Evolutionary conservation across 352 stramenopile genomes (phyloP), one percentile per base, ranked within the genome.

Genomic region (Globisporangium echinulatum): DNA sequence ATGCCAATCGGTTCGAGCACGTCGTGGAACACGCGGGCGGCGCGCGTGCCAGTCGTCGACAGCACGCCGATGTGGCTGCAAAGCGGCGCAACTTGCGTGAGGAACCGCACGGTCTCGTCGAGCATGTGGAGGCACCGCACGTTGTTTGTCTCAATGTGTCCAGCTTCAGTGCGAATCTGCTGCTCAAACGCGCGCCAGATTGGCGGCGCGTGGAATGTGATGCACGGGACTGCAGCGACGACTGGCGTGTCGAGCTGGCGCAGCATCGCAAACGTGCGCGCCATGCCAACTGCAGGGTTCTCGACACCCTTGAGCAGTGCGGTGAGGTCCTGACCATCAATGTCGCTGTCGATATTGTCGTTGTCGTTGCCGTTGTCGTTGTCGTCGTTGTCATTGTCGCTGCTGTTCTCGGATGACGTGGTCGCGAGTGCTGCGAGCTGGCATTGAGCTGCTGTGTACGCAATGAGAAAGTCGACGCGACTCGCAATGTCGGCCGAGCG

Each of bases 231-330:
- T 3, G 70, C 75, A 0, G 63, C 68, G 19, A 85, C 66, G 2
- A 85, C 62, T 13, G 62, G 69, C n/a, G 61, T 62, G 14, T 70
- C 62, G 36, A 67, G 64, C 6, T 62, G 61, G 37, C 61, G 58
- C 50, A 82, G 60, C 61, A 81, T 67, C 44, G 70, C 70, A 11
- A 82, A 74, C 36, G 66, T 82, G 15, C 69, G 68, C 59, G 72
- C 72, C 75, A 85, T 85, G n/a, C 75, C 70, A 5, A 48, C 55
- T 14, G 70, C 75, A 1, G 75, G 75, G 52, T 82, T 85, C 46
- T 85, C 70, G n/a, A 39, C 47, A 8, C 0, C 52, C 6, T 7
- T 14, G 13, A 5, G 43, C 43, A 7, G 14, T 0, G 40, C 14
- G 5, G 25, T 25, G 25, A 25, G 25, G 25, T 25, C 25, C 25